Conservation (phyloP, 148 eudicot species). For the Rhododendron simsii region DNA sequence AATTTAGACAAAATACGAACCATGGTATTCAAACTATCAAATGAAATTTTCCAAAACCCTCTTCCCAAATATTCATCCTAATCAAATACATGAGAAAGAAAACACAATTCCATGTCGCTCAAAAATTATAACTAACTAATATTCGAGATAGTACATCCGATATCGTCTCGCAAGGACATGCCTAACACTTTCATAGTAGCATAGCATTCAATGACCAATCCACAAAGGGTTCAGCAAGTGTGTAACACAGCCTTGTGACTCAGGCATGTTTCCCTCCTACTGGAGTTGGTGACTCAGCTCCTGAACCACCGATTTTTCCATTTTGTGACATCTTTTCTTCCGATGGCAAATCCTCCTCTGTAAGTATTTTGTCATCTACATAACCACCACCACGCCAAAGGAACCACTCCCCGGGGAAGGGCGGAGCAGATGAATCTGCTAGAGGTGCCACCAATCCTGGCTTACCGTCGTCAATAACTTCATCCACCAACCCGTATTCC, state of each 20-base stretch:
- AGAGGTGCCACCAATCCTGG: constrained; percentile 88
- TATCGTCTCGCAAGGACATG: background rate
- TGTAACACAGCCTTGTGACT: background rate
- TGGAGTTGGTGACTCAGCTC: constrained; percentile 26
- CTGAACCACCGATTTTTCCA: constrained; percentile 14
- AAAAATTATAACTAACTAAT: background rate
- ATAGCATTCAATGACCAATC: background rate
- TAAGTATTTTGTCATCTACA: constrained; percentile 40
- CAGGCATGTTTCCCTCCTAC: background rate
- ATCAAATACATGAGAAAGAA: background rate
- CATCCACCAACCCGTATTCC: constrained; percentile 83
- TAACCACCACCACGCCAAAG: constrained; percentile 44
- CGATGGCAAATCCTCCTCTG: constrained; percentile 68
- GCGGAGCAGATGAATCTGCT: constrained; percentile 68
- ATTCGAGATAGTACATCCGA: background rate
- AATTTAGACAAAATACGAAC: background rate
- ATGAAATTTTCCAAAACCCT: background rate
- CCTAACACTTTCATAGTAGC: background rate
- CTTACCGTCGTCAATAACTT: constrained; percentile 88
- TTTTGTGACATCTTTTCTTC: constrained; percentile 53
- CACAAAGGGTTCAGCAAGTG: background rate
- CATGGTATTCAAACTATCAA: too few species aligned
- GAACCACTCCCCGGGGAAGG: constrained; percentile 62
- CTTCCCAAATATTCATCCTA: background rate
- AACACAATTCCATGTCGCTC: background rate